Evolutionary conservation across 2,329 filamentous ascomycete genomes (phyloP).

Genomic region (Fonsecaea nubica): DNA sequence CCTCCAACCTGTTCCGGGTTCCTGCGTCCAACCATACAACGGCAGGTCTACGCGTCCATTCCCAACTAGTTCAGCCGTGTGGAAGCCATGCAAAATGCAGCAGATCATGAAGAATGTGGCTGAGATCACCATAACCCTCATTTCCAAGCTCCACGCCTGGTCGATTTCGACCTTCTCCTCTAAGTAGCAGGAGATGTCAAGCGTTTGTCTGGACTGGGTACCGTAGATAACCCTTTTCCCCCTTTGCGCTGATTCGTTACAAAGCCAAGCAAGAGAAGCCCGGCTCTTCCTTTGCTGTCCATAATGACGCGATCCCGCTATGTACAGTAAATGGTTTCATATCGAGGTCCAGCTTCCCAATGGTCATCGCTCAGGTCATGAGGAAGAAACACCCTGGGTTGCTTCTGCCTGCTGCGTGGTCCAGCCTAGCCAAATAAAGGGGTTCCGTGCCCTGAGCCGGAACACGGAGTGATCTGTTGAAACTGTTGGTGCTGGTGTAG

Average conservation of each 20-base stretch:
- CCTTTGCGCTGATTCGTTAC: neutral
- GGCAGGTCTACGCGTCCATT: too few relatives aligned
- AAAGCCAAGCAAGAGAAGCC: slow-evolving; percentile 1
- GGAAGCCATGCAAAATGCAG: neutral
- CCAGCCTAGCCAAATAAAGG: slow-evolving; percentile 17
- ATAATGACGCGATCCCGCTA: neutral
- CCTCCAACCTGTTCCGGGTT: too few relatives aligned
- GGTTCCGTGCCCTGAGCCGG: slow-evolving; percentile 17
- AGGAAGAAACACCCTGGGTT: slow-evolving; percentile 4
- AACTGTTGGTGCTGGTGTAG: slow-evolving; percentile 5
- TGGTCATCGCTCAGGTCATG: slow-evolving; percentile 4
- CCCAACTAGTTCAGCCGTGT: too few relatives aligned
- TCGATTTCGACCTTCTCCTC: neutral
- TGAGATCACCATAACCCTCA: neutral
- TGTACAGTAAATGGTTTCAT: neutral
- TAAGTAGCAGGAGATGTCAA: neutral
- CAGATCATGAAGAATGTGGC: neutral
- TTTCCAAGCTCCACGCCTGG: neutral
- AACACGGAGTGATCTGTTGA: slow-evolving; percentile 18
- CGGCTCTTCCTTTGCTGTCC: slow-evolving; percentile 1
- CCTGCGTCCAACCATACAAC: too few relatives aligned
- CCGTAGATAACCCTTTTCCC: slow-evolving; percentile 2
- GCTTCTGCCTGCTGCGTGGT: slow-evolving; percentile 4
- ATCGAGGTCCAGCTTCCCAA: neutral
- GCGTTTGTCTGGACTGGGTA: neutral